Conservation (phyloP, 441 rosid species). For the Breynia disticha region DNA sequence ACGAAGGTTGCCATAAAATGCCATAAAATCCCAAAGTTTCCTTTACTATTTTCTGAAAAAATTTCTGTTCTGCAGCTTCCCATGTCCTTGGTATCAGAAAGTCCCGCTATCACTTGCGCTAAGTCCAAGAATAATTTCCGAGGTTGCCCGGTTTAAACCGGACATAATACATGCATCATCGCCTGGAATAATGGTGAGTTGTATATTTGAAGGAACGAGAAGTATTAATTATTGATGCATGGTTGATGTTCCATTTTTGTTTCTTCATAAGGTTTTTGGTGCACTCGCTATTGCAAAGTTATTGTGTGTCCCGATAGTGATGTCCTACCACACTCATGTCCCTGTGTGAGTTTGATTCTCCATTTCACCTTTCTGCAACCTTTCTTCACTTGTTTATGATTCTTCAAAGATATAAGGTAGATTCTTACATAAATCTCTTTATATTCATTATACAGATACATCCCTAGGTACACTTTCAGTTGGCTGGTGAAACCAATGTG, state of each 20-base stretch:
- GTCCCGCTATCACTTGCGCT: conserved; percentile 95
- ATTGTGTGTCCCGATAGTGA: conserved; percentile 78
- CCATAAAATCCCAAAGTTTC: too few relatives aligned
- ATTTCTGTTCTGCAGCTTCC: conserved; percentile 50
- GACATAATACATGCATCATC: conserved; percentile 97
- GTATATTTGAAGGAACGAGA: not conserved
- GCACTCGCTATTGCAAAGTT: conserved; percentile 81
- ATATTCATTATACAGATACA: conserved; percentile 46
- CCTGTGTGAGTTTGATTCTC: conserved; percentile 70
- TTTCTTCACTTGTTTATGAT: not conserved
- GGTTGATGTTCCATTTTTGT: conserved; percentile 17
- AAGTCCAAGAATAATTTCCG: conserved; percentile 95
- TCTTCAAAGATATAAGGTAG: not conserved
- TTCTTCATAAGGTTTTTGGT: conserved; percentile 78
- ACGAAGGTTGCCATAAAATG: conserved; percentile 50
- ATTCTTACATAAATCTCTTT: not conserved
- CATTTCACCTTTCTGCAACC: not conserved
- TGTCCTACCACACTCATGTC: conserved; percentile 98
- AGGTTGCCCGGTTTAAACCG: conserved; percentile 92
- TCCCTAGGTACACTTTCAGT: conserved; percentile 93
- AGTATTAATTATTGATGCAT: conserved; percentile 1
- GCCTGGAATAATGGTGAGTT: conserved; percentile 86
- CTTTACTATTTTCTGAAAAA: conserved; percentile 7
- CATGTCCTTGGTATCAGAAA: conserved; percentile 89
- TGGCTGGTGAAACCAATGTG: conserved; percentile 99